Evolutionary conservation across 495 filamentous ascomycete genomes (phyloP).

Genomic region (Penicillium salamii): DNA sequence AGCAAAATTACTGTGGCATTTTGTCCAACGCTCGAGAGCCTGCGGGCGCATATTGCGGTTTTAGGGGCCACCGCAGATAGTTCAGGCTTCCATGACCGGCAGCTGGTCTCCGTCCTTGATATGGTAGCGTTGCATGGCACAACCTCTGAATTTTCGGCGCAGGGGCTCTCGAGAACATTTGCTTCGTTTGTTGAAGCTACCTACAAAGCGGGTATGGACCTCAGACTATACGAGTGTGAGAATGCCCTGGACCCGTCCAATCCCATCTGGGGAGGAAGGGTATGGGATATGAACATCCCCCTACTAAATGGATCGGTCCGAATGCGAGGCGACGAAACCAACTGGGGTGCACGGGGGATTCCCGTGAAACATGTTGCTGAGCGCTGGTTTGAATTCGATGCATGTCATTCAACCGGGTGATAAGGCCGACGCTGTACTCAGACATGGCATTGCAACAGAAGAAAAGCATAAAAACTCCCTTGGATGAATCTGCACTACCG

Average conservation of each 20-base stretch:
- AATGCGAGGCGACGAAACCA: slow-evolving; percentile 51
- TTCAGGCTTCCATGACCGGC: slow-evolving; percentile 1
- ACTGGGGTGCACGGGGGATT: slow-evolving; percentile 67
- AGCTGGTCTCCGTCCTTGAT: slow-evolving; percentile 61
- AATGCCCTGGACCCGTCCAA: slow-evolving; percentile 29
- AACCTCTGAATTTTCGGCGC: slow-evolving; percentile 79
- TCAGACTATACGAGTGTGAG: slow-evolving; percentile 42
- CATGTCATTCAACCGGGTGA: not conserved
- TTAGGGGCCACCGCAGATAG: slow-evolving; percentile 23
- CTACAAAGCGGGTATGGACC: slow-evolving; percentile 24
- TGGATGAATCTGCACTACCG: slow-evolving; percentile 29
- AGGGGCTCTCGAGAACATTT: slow-evolving; percentile 71
- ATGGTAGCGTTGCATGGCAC: slow-evolving; percentile 64
- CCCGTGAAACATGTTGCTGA: slow-evolving; percentile 59
- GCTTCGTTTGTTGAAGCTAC: slow-evolving; percentile 67
- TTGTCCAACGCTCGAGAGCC: slow-evolving; percentile 68
- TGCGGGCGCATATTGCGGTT: slow-evolving; percentile 70
- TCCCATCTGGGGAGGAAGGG: slow-evolving; percentile 29
- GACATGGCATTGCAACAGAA: slow-evolving; percentile 13
- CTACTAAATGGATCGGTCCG: slow-evolving; percentile 59
- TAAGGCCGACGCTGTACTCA: not conserved
- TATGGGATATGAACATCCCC: slow-evolving; percentile 57
- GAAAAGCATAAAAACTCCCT: slow-evolving; percentile 25
- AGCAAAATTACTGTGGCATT: slow-evolving; percentile 66
- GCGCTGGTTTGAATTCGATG: slow-evolving; percentile 69